These are phyloP conservation scores for Viridothelium virens DNA, from an alignment of 495 filamentous ascomycete species.

Conservation along the genomic window DNA sequence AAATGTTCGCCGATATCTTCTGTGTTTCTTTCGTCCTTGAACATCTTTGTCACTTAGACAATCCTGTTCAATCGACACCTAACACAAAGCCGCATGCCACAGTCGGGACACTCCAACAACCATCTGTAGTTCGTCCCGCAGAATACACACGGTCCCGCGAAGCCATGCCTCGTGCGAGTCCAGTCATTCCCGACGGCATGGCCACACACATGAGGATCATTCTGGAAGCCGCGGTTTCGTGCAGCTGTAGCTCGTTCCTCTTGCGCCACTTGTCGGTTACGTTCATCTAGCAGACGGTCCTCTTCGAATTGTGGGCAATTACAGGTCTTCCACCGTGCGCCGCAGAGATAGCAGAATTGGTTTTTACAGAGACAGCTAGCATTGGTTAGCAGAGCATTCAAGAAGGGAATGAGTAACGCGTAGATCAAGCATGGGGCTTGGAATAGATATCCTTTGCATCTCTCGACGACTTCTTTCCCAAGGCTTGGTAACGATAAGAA, in stretches of 20 bases:
- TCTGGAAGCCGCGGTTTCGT: not conserved
- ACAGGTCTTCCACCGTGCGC: slow-evolving; percentile 27
- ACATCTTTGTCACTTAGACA: not conserved
- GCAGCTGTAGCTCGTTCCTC: not conserved
- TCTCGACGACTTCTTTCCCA: not conserved
- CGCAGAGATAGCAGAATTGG: slow-evolving; percentile 32
- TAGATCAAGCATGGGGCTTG: too few relatives aligned
- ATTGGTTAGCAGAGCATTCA: not conserved
- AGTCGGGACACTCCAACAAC: not conserved
- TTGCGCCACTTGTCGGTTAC: not conserved
- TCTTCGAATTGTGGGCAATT: slow-evolving; percentile 24
- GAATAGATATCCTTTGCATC: not conserved
- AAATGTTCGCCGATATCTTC: too few relatives aligned
- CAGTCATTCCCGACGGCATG: not conserved
- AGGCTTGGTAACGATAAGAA: not conserved
- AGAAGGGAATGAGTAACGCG: not conserved
- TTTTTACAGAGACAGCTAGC: slow-evolving; percentile 23
- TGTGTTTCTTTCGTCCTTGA: not conserved
- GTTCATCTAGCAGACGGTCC: slow-evolving; percentile 17
- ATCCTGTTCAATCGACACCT: not conserved
- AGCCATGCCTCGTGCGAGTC: not conserved
- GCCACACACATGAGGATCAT: not conserved
- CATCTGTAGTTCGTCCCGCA: not conserved
- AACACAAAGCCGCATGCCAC: not conserved
- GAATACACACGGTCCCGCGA: not conserved